These are phyloP conservation scores for Coemansia sp. DNA, from an alignment of 192 early-diverging fungal species.

Conservation along the genomic window DNA sequence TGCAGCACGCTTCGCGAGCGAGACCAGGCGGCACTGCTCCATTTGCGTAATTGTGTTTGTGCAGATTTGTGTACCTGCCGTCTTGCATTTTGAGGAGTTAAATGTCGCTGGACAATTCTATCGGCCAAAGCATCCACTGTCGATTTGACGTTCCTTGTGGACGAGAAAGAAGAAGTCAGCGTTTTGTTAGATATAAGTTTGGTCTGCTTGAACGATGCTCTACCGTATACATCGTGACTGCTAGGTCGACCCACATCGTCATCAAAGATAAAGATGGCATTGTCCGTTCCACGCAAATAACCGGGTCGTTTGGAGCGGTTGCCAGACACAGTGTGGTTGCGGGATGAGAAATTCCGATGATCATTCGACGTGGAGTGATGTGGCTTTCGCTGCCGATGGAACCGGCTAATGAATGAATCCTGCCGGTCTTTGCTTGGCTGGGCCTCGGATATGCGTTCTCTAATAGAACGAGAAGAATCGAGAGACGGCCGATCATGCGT, in stretches of 20 bases:
- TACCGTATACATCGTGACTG: background rate
- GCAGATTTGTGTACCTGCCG: background rate
- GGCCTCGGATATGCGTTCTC: background rate
- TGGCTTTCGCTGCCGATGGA: constrained; percentile 10
- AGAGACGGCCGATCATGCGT: background rate
- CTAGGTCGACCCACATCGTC: constrained; percentile 10
- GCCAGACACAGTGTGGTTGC: background rate
- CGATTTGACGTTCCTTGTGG: background rate
- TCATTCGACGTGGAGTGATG: background rate
- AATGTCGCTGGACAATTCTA: constrained; percentile 9
- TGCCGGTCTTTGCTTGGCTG: constrained; percentile 2
- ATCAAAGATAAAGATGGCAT: constrained; percentile 45
- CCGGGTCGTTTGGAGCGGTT: background rate
- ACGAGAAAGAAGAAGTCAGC: background rate
- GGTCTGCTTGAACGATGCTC: constrained; percentile 20
- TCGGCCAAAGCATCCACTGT: constrained; percentile 20
- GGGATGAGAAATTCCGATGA: background rate
- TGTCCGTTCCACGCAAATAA: background rate
- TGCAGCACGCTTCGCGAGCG: background rate
- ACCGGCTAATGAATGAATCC: constrained; percentile 16
- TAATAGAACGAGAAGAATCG: background rate
- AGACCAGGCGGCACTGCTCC: background rate
- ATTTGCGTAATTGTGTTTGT: constrained; percentile 7
- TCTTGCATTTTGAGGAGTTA: background rate
- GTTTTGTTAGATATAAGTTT: constrained; percentile 15